Conservation (phyloP, 306 rosid genomes). For the Cicer pinnatifidum region DNA sequence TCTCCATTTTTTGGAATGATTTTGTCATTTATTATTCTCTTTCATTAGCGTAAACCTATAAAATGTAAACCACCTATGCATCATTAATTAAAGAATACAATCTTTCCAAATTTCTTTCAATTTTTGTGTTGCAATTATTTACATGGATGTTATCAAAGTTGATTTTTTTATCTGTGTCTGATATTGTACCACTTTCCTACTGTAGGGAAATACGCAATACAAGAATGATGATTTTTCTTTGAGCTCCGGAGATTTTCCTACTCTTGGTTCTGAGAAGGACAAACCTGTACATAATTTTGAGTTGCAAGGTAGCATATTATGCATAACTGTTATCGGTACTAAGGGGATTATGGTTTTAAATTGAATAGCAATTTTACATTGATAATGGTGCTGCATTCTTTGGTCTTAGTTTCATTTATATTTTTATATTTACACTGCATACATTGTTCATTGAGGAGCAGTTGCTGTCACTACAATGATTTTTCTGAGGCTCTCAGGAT, state of each 20-base stretch:
- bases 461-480: not conserved
- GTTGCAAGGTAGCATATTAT: constrained; percentile 61
- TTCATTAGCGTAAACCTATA: not conserved
- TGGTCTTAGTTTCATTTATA: constrained; percentile 16
- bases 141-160: not conserved
- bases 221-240: constrained; percentile 76
- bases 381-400: not conserved
- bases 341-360: constrained; percentile 3
- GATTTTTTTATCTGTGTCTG: constrained; percentile 2
- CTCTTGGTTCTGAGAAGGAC: constrained; percentile 88
- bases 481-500: not conserved
- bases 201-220: constrained; percentile 61
- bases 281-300: constrained; percentile 56
- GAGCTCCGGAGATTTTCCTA: constrained; percentile 88
- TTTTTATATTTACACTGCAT: not conserved
- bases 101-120: not conserved
- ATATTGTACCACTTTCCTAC: not conserved
- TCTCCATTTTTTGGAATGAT: not conserved
- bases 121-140: not conserved
- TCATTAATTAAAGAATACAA: not conserved
- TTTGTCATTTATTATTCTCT: constrained; percentile 4
- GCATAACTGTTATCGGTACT: not conserved
- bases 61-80: not conserved
- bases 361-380: not conserved
- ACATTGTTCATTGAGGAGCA: constrained; percentile 9